phyloP scores from a whole-genome alignment of 768 basidiomycete genomes.

The Gymnopilus junonius region DNA sequence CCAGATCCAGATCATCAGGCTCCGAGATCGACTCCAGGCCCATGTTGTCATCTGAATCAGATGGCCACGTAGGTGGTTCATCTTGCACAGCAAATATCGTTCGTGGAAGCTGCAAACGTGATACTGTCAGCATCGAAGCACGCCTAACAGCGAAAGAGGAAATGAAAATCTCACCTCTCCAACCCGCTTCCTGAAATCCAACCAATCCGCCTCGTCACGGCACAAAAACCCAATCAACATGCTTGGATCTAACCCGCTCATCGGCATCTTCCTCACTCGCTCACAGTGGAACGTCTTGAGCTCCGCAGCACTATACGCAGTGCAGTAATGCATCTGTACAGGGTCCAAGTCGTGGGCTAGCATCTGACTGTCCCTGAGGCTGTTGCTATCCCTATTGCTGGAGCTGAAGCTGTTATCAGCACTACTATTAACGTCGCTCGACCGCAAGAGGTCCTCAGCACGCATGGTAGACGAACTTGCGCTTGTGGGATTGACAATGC shows the following conservation, averaged over 20 bases:
- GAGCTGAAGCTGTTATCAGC: not conserved
- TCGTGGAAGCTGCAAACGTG: slow-evolving; percentile 52
- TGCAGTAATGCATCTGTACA: slow-evolving; percentile 65
- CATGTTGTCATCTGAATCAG: slow-evolving; percentile 75
- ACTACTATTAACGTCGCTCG: not conserved
- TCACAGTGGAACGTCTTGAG: slow-evolving; percentile 95
- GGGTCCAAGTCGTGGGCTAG: slow-evolving; percentile 40
- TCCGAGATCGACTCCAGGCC: slow-evolving; percentile 86
- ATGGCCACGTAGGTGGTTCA: slow-evolving; percentile 85
- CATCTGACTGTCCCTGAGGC: not conserved
- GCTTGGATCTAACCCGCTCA: slow-evolving; percentile 91
- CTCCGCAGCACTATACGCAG: slow-evolving; percentile 74
- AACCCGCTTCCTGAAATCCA: slow-evolving; percentile 75
- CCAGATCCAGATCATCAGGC: slow-evolving; percentile 64
- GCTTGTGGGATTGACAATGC: slow-evolving; percentile 13
- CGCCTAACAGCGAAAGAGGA: not conserved
- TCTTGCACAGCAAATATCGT: slow-evolving; percentile 88
- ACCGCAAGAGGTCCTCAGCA: not conserved
- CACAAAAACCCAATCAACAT: slow-evolving; percentile 96
- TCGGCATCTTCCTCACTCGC: slow-evolving; percentile 92
- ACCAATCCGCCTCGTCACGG: slow-evolving; percentile 83
- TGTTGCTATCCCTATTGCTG: slow-evolving; percentile 1
- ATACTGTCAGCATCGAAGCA: slow-evolving; percentile 2
- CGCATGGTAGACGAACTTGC: not conserved
- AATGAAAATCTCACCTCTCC: slow-evolving; percentile 59